These are phyloP conservation scores for Pyrus communis DNA, from an alignment of 306 rosid species.

Conservation along the genomic window DNA sequence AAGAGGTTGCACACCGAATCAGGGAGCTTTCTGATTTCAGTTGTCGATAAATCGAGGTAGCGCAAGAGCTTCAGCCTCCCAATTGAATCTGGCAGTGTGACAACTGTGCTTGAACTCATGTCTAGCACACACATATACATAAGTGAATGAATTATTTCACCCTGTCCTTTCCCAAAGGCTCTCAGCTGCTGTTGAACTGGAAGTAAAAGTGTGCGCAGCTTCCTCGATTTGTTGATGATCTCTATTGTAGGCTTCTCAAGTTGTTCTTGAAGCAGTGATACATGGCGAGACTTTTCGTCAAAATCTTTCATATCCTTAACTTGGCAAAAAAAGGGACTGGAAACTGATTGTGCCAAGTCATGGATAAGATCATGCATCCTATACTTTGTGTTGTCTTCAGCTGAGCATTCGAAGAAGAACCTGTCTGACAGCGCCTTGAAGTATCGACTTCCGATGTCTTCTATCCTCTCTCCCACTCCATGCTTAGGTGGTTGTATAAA, in stretches of 20 bases:
- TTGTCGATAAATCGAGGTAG: conserved; percentile 12
- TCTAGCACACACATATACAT: neutral
- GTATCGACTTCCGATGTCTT: neutral
- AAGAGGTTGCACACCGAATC: too few species aligned
- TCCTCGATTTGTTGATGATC: neutral
- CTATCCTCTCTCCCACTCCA: neutral
- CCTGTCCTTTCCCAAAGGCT: neutral
- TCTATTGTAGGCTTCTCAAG: neutral
- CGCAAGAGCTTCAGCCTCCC: conserved; percentile 8
- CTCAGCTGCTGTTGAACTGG: neutral
- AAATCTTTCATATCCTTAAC: neutral
- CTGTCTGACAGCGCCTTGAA: conserved; percentile 10
- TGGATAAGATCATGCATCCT: conserved; percentile 16
- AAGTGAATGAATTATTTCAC: neutral
- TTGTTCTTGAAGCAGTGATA: neutral
- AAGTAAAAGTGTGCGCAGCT: conserved; percentile 7
- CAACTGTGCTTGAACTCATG: conserved; percentile 17
- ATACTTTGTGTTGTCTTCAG: neutral
- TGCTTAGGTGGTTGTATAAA: neutral
- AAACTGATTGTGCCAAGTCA: conserved; percentile 1
- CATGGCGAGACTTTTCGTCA: neutral
- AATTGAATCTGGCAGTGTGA: conserved; percentile 1
- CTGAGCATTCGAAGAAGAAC: conserved; percentile 2
- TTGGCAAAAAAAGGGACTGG: neutral
- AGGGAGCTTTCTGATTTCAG: neutral